Evolutionary conservation across 2,329 filamentous ascomycete species (phyloP), one percentile per base, ranked within the genome.

Genomic region (Cladophialophora carrionii): DNA sequence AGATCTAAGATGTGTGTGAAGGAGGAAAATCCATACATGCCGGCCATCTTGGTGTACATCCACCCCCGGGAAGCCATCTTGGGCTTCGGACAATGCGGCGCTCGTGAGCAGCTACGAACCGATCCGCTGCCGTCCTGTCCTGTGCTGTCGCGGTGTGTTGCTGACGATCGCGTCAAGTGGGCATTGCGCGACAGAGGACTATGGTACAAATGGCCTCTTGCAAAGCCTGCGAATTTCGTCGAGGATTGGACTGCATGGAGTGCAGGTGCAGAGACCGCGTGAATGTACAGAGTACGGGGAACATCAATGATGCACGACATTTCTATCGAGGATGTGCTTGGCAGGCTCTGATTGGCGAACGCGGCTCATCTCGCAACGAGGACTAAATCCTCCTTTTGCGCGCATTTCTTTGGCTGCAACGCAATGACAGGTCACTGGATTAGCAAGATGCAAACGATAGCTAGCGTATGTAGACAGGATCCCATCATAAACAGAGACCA

Each of bases 1-100:
- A 51, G 4, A 20, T 5, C 48, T 7, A 49, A 52, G 12, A 24
- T 26, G 17, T n/a, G 12, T 57, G 56, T 66, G 58, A 68, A 34
- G 43, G 57, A 54, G 24, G 57, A 41, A 59, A 49, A 49, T 54
- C 65, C 65, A 62, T 81, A 93, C 90, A 83, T 86, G 59, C 81
- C 79, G 4, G 88, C 72, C 85, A 94, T 91, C 80, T 95, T 95
- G 67, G 85, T 69, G 78, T 82, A 85, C 57, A 80, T 79, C 67
- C 73, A 76, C 31, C 76, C 74, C 59, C 75, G 75, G 62, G 79
- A 77, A 32, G 54, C 60, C 67, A 69, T 69, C 4, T 49, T 69
- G 51, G 43, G 56, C 48, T 53, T 43, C 24, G 17, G 24, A n/a
- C 31, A 43, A 17, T n/a, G 14, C 17, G n/a, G 37, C 6, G 37